Base-by-base conservation (phyloP, 768 basidiomycete genomes). In the Lactarius sanguifluus region DNA sequence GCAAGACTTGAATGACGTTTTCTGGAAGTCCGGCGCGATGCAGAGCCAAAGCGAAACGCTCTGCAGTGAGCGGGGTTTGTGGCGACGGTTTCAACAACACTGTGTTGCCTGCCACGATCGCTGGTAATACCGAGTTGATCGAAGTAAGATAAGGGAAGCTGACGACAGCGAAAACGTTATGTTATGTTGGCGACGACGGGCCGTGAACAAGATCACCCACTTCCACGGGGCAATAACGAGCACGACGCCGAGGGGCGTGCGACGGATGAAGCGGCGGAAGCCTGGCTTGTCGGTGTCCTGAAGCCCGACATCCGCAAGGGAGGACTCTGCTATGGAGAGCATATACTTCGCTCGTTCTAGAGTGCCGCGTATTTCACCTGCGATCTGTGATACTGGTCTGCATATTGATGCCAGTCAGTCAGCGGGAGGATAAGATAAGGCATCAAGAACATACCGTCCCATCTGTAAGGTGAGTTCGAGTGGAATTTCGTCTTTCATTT, bases 51-150 rank as follows among this genome's bases (percentile, higher is more conserved):
- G 84, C 83, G 69, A 98, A 84, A 5, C 92, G 85, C 74, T 97
- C 94, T 3, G 91, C 95, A 0, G 88, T 86, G 55, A 94, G 80
- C 5, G 97, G 96, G 0, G 96, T 98, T 74, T 99, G 97, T 0
- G 97, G 97, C 1, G 95, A 96, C 0, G 97, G 96, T 76, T 98
- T 99, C 74, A 98, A 80, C 55, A 99, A 75, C 13, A 98, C 91
- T 0, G 92, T 78, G 75, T 99, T 98, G 36, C 97, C 92, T 6
- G 96, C 87, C 34, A 98, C 80, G 69, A 99, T 80, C 0, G 94
- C 92, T 1, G 97, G 97, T 28, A 99, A 83, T 59, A 98, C 86
- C 4, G 92, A 88, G 77, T 99, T 99, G 76, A 98, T 84, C 43
- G 92, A 86, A 41, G 88, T 89, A 38, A 98, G 86, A 78, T 94